Evolutionary conservation across 306 rosid species (phyloP).

Genomic region (Acacia confusa): DNA sequence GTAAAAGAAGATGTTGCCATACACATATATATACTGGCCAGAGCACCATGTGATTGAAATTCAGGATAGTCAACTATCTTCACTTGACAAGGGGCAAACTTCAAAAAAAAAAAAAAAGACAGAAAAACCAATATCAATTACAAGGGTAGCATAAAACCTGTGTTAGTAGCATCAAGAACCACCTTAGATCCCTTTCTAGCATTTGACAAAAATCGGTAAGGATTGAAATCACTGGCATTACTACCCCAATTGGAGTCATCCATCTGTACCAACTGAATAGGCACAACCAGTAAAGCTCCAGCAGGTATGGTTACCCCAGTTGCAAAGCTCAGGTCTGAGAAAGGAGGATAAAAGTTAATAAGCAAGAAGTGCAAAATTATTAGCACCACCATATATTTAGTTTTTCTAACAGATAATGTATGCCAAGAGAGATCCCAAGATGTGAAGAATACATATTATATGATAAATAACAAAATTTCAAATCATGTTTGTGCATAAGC

Average conservation of each 20-base stretch:
- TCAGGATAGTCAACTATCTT: not conserved
- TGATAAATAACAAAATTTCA: not conserved
- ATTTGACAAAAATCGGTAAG: slow-evolving; percentile 64
- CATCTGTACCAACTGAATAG: slow-evolving; percentile 68
- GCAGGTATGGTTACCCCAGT: slow-evolving; percentile 70
- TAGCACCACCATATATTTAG: slow-evolving; percentile 1
- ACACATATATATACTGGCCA: not conserved
- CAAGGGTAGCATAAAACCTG: slow-evolving; percentile 35
- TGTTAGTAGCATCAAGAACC: slow-evolving; percentile 24
- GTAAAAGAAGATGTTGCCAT: not conserved
- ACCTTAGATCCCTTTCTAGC: slow-evolving; percentile 44
- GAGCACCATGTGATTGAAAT: slow-evolving; percentile 13
- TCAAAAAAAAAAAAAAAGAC: not conserved
- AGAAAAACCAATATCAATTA: not conserved
- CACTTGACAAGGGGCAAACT: not conserved
- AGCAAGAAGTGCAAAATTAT: slow-evolving; percentile 3
- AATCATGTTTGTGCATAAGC: not conserved
- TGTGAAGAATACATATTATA: not conserved
- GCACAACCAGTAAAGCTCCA: slow-evolving; percentile 69
- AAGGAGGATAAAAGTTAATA: slow-evolving; percentile 27
- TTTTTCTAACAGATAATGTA: not conserved
- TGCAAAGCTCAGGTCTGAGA: slow-evolving; percentile 58
- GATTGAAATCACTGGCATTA: slow-evolving; percentile 66
- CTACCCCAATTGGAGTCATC: slow-evolving; percentile 75
- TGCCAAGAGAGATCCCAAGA: slow-evolving; percentile 2